Evolutionary conservation across 331 rosid genomes (phyloP).

Genomic region (Quercus tomentella): DNA sequence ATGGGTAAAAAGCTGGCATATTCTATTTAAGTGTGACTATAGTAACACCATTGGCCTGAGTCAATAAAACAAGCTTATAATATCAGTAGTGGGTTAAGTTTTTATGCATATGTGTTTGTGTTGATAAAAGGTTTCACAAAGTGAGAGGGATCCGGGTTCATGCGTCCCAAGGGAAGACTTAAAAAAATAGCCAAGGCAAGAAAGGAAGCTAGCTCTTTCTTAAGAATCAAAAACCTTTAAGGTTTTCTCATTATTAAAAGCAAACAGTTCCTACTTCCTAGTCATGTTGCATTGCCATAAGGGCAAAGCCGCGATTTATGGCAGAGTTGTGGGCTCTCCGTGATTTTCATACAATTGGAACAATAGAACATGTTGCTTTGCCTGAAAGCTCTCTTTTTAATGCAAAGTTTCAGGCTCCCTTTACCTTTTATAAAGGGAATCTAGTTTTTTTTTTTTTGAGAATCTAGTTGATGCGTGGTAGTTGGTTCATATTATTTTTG

Average conservation of each 20-base stretch:
- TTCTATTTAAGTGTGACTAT: no score
- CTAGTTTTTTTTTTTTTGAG: no score
- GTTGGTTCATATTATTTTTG: no score
- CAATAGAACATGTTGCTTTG: background rate
- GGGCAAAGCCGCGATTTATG: constrained; percentile 14
- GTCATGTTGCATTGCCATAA: constrained; percentile 24
- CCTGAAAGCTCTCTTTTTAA: constrained; percentile 8
- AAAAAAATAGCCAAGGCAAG: background rate
- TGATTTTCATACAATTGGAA: background rate
- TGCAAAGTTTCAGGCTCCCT: constrained; percentile 19
- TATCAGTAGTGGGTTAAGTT: background rate
- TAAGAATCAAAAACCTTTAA: background rate
- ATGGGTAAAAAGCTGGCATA: rapidly evolving
- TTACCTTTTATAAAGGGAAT: background rate
- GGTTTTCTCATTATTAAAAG: background rate
- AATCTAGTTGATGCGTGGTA: background rate
- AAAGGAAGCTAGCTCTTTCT: background rate
- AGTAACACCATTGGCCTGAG: no score
- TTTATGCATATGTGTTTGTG: background rate
- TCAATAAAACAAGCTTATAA: background rate
- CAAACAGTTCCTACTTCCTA: constrained; percentile 17
- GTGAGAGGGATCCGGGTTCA: constrained; percentile 5
- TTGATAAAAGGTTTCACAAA: constrained; percentile 1
- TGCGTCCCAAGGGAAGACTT: background rate
- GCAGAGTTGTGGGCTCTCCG: background rate